Base-by-base conservation (phyloP, 345 rosid genomes). In the Euphorbia lathyris region DNA sequence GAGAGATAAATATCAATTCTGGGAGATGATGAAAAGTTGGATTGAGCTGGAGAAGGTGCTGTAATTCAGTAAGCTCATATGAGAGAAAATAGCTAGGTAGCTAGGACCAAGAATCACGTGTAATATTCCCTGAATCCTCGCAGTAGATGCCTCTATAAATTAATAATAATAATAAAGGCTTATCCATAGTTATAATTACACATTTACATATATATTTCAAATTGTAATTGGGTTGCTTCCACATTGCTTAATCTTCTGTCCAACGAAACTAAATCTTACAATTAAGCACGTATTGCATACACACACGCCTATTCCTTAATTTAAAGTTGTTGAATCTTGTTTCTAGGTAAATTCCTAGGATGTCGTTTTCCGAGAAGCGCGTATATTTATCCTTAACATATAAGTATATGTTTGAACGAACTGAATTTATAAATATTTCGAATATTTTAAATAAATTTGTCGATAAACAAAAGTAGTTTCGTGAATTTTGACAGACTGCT, bases 81-180 rank as follows among this genome's bases (percentile, higher is more conserved):
- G 22, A 14, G 68, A 69, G 6, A 1, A 40, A 4, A 1, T 40
- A 40, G 11, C 10, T 40, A 40, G 11, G 20, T 60, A 26, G 53
- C 52, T 11, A 67, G 27, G 74, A 27, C 61, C 42, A 58, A 25
- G 72, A 74, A 74, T 75, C 86, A 83, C 79, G 79, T 84, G 85
- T 63, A 79, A 74, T 22, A 81, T 80, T 81, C 78, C 88, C 91
- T 65, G 78, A 83, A 80, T 73, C 74, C 64, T 79, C 77, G 90
- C 86, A 78, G 69, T 27, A 78, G 72, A 80, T 79, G 72, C 80
- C 88, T 79, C 74, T 60, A 71, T 2, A 17, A 2, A 53, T 42
- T 7, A 10, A 6, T 45, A 16, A 19, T 61, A 26, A 62, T 57
- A 30, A 62, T 34, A n/a, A 26, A 25, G 1, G 5, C 1, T 14